Conservation (phyloP, 1,284 basidiomycete genomes). For the Ceratobasidium papillatum region DNA sequence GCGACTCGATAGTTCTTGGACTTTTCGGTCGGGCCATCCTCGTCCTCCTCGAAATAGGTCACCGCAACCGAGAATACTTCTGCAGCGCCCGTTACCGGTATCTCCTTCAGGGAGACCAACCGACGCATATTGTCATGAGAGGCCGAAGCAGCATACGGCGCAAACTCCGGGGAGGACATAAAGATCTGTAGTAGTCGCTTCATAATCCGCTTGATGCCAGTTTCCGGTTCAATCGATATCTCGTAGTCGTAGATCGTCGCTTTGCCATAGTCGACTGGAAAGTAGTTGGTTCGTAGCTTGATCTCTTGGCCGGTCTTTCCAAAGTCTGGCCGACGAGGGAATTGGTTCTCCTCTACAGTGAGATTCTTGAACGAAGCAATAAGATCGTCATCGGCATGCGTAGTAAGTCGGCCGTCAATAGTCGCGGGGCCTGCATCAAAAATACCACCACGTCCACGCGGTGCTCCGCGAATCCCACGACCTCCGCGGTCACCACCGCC, state of each 20-base stretch:
- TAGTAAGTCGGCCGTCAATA: conserved; percentile 67
- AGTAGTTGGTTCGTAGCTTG: conserved; percentile 77
- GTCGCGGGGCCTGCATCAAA: conserved; percentile 52
- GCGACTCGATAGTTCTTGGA: conserved; percentile 69
- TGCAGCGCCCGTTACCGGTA: conserved; percentile 56
- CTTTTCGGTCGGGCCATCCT: conserved; percentile 56
- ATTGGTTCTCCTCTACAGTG: conserved; percentile 55
- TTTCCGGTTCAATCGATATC: conserved; percentile 65
- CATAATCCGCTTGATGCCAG: conserved; percentile 64
- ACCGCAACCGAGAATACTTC: conserved; percentile 61
- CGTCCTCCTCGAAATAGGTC: conserved; percentile 71
- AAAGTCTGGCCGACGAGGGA: conserved; percentile 73
- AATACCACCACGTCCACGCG: conserved; percentile 49
- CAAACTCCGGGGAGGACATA: conserved; percentile 67
- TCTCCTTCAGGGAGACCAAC: conserved; percentile 63
- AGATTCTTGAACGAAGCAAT: conserved; percentile 58
- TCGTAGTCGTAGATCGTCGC: conserved; percentile 73
- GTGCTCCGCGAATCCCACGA: too few relatives aligned
- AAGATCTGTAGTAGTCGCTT: conserved; percentile 76
- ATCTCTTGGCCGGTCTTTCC: conserved; percentile 67
- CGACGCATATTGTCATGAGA: conserved; percentile 76
- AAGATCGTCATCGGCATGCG: conserved; percentile 64
- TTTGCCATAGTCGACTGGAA: conserved; percentile 67
- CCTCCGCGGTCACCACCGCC: conserved; percentile 52
- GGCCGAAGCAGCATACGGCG: conserved; percentile 60